Evolutionary conservation across 192 early-diverging fungal genomes (phyloP).

Genomic region (Dissophora globulifera): DNA sequence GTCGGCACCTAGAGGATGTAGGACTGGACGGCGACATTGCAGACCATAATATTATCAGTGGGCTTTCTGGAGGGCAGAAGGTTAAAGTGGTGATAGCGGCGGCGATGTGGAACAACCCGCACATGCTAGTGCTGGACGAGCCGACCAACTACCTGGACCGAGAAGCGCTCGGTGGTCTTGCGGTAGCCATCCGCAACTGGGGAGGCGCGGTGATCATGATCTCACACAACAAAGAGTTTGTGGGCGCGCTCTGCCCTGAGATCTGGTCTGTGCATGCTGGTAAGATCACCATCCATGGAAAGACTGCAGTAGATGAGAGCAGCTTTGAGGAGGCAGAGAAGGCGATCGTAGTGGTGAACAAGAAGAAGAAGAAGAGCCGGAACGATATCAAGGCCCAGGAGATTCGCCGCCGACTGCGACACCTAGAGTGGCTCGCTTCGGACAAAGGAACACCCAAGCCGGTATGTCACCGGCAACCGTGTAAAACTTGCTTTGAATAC

Average conservation of each 20-base stretch:
- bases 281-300: constrained; percentile 52
- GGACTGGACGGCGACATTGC: constrained; percentile 83
- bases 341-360: constrained; percentile 59
- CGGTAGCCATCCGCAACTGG: constrained; percentile 76
- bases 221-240: constrained; percentile 84
- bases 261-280: constrained; percentile 75
- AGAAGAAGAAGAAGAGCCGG: constrained; percentile 66
- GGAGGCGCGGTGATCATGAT: constrained; percentile 85
- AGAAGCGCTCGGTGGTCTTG: constrained; percentile 79
- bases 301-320: constrained; percentile 58
- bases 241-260: constrained; percentile 74
- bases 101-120: constrained; percentile 87
- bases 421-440: constrained; percentile 61
- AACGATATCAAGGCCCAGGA: constrained; percentile 64
- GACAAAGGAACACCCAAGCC: constrained; percentile 44
- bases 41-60: constrained; percentile 78
- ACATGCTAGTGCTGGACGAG: constrained; percentile 83
- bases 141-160: constrained; percentile 78
- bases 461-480: constrained; percentile 6
- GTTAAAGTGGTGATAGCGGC: constrained; percentile 89
- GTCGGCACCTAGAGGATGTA: constrained; percentile 77
- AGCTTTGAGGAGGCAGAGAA: constrained; percentile 57
- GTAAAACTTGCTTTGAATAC: background rate
- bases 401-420: constrained; percentile 58
- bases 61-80: constrained; percentile 86